phyloP scores from a whole-genome alignment of 441 rosid species.

The Breynia disticha region DNA sequence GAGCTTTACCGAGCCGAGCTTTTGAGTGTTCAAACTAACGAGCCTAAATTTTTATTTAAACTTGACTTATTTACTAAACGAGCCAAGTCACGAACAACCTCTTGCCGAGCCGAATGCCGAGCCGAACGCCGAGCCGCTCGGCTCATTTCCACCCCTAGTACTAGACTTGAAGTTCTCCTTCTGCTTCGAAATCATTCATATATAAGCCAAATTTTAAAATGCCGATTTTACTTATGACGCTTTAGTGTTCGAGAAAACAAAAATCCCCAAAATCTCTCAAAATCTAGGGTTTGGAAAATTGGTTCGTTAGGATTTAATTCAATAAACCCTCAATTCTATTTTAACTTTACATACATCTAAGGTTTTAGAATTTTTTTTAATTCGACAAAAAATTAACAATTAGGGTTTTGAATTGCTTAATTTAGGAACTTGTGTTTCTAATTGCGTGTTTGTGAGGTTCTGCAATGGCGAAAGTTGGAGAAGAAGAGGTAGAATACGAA shows the following conservation, averaged over 20 bases:
- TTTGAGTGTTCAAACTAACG: no score
- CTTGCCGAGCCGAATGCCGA: no score
- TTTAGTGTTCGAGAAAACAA: no score
- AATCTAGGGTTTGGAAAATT: constrained; percentile 5
- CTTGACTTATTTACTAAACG: no score
- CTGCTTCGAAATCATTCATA: no score
- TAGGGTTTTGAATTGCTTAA: not conserved
- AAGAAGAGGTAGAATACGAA: constrained; percentile 63
- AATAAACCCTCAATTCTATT: constrained; percentile 4
- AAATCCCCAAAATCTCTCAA: constrained; percentile 1
- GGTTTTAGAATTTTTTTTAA: not conserved
- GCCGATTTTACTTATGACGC: not conserved
- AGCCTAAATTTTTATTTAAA: no score
- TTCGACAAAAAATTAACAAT: not conserved
- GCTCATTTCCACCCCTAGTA: no score
- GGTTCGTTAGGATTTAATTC: not conserved
- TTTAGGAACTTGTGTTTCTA: not conserved
- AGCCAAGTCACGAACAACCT: no score
- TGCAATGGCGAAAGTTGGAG: constrained; percentile 40
- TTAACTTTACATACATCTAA: not conserved
- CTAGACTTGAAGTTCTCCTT: no score
- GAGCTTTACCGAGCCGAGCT: no score
- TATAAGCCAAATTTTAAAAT: no score
- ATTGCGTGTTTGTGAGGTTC: constrained; percentile 6
- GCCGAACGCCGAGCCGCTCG: no score